These are phyloP conservation scores for Cystobasidium onofrii DNA, from an alignment of 768 basidiomycete genomes.

Conservation along the genomic window DNA sequence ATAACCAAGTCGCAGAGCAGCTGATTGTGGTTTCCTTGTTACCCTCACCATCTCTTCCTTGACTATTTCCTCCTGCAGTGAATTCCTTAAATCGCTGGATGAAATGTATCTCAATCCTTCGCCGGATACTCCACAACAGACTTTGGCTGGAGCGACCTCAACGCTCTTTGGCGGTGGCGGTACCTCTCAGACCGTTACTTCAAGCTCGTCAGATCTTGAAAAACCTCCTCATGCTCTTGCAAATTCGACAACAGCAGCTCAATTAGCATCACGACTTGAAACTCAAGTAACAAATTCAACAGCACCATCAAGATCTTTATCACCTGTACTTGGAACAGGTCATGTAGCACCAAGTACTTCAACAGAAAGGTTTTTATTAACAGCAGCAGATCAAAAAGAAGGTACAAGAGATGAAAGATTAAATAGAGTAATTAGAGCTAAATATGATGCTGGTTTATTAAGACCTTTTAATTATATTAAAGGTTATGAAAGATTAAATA, in stretches of 20 bases:
- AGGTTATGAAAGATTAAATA: slow-evolving; percentile 73
- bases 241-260: slow-evolving; percentile 26
- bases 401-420: slow-evolving; percentile 83
- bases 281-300: neutral
- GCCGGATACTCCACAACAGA: slow-evolving; percentile 49
- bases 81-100: slow-evolving; percentile 80
- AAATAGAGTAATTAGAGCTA: slow-evolving; percentile 83
- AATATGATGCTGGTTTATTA: slow-evolving; percentile 89
- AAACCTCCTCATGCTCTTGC: slow-evolving; percentile 4
- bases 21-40: neutral
- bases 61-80: slow-evolving; percentile 50
- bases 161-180: neutral
- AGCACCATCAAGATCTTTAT: slow-evolving; percentile 12
- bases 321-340: slow-evolving; percentile 8
- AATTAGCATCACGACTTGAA: slow-evolving; percentile 21
- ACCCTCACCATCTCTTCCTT: neutral
- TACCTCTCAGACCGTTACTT: neutral
- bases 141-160: slow-evolving; percentile 50
- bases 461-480: slow-evolving; percentile 96
- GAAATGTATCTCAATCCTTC: slow-evolving; percentile 63
- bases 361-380: slow-evolving; percentile 80
- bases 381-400: slow-evolving; percentile 86
- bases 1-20: no score
- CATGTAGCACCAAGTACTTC: slow-evolving; percentile 45
- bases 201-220: slow-evolving; percentile 30